Conservation (phyloP, 768 basidiomycete genomes). For the Boletus sensibilis region DNA sequence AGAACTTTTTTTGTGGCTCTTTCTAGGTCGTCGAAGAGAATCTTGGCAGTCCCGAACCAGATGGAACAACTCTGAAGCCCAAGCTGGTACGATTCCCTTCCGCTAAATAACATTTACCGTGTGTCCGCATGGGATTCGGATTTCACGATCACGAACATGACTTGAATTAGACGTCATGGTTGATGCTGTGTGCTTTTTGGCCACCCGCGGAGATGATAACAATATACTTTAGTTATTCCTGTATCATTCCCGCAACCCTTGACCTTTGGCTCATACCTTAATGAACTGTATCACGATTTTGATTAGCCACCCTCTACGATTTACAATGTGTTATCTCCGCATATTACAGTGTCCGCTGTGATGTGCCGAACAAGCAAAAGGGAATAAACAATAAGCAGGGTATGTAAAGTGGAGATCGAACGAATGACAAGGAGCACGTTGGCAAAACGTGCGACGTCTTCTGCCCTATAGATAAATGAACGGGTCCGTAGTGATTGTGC, state of each 20-base stretch:
- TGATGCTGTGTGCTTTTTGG: neutral
- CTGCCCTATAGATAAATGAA: slow-evolving; percentile 9
- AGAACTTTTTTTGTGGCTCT: slow-evolving; percentile 2
- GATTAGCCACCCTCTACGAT: slow-evolving; percentile 9
- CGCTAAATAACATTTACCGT: slow-evolving; percentile 34
- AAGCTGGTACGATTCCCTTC: slow-evolving; percentile 37
- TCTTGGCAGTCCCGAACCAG: neutral
- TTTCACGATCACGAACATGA: neutral
- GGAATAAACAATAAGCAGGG: slow-evolving; percentile 23
- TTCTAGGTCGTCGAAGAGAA: slow-evolving; percentile 11
- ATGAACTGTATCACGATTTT: neutral
- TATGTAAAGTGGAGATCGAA: slow-evolving; percentile 20
- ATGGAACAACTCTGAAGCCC: neutral
- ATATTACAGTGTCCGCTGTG: slow-evolving; percentile 14
- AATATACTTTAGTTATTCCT: neutral
- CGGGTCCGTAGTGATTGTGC: slow-evolving; percentile 12
- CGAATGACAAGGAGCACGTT: neutral
- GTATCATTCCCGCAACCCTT: neutral
- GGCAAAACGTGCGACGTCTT: neutral
- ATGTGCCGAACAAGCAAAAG: slow-evolving; percentile 5
- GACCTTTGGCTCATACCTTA: neutral
- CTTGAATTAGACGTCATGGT: neutral
- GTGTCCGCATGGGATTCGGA: slow-evolving; percentile 5
- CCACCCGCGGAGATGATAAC: neutral
- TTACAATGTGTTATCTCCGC: slow-evolving; percentile 11